Conservation (phyloP, 2,329 filamentous ascomycete genomes). For the Penicillium freii region DNA sequence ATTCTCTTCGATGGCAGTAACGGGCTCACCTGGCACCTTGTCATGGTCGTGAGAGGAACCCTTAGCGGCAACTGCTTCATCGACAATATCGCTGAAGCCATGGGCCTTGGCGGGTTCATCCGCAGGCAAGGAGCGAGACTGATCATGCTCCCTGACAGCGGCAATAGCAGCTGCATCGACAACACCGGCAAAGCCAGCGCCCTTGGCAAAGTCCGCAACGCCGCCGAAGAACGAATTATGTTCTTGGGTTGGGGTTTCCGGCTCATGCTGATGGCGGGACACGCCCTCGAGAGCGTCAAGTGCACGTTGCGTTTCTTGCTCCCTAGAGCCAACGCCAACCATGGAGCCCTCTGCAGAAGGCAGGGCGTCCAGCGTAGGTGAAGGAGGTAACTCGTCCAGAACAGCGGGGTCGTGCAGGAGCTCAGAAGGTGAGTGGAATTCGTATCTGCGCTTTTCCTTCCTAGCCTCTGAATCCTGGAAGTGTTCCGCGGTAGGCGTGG, state of each 20-base stretch:
- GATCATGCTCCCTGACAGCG: conserved; percentile 13
- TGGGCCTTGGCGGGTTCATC: not conserved
- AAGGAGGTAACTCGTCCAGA: conserved; percentile 26
- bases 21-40: conserved; percentile 17
- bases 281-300: conserved; percentile 19
- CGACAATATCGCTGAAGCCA: conserved; percentile 20
- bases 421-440: conserved; percentile 49
- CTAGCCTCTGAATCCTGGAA: conserved; percentile 38
- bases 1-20: conserved; percentile 16
- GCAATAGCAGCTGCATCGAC: conserved; percentile 29
- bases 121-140: not conserved
- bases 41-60: conserved; percentile 7
- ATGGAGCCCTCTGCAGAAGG: conserved; percentile 35
- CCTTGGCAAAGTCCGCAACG: conserved; percentile 1
- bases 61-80: conserved; percentile 20
- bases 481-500: conserved; percentile 64
- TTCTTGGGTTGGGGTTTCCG: conserved; percentile 14
- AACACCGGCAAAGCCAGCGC: conserved; percentile 19
- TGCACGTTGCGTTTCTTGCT: conserved; percentile 14
- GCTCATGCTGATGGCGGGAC: conserved; percentile 14
- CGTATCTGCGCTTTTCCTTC: conserved; percentile 44
- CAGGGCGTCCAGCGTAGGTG: conserved; percentile 23
- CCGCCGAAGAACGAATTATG: not conserved
- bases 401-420: conserved; percentile 41
- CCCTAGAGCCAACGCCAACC: conserved; percentile 24